These are phyloP conservation scores for Cryptococcus wingfieldii DNA, from an alignment of 1,284 basidiomycete species.

Conservation along the genomic window DNA sequence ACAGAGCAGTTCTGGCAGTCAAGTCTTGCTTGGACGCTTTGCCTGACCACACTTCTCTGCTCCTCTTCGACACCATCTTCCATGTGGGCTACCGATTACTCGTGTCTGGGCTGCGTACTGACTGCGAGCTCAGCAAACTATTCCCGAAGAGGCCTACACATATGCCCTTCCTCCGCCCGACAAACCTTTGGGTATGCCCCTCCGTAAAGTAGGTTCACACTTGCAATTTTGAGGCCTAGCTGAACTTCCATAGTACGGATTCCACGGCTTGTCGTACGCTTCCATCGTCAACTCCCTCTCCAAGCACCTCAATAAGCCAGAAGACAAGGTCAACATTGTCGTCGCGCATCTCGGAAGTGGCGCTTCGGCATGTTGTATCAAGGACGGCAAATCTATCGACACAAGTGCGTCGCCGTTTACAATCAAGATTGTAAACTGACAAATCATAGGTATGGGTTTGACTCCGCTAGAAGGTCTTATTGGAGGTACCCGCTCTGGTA, in stretches of 20 bases:
- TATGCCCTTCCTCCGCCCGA: conserved; percentile 68
- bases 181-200: conserved; percentile 55
- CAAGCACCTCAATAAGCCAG: conserved; percentile 55
- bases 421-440: conserved; percentile 2
- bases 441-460: conserved; percentile 40
- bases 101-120: not conserved
- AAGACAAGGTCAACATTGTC: conserved; percentile 60
- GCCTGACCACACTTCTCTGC: conserved; percentile 53
- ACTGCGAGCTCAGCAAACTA: conserved; percentile 50
- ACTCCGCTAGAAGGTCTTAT: conserved; percentile 59
- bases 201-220: conserved; percentile 56
- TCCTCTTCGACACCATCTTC: conserved; percentile 76
- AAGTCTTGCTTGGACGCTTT: conserved; percentile 59
- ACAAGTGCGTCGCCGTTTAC: conserved; percentile 50
- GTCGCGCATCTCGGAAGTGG: conserved; percentile 80
- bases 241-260: conserved; percentile 60
- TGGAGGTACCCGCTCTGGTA: conserved; percentile 78
- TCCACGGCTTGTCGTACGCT: conserved; percentile 62
- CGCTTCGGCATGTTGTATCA: conserved; percentile 64
- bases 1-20: conserved; percentile 53
- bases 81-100: conserved; percentile 50
- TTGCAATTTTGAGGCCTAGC: not conserved
- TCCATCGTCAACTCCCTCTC: conserved; percentile 47
- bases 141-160: conserved; percentile 67
- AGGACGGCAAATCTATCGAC: conserved; percentile 66